Conservation (phyloP, 306 rosid genomes). For the Citrullus amarus region DNA sequence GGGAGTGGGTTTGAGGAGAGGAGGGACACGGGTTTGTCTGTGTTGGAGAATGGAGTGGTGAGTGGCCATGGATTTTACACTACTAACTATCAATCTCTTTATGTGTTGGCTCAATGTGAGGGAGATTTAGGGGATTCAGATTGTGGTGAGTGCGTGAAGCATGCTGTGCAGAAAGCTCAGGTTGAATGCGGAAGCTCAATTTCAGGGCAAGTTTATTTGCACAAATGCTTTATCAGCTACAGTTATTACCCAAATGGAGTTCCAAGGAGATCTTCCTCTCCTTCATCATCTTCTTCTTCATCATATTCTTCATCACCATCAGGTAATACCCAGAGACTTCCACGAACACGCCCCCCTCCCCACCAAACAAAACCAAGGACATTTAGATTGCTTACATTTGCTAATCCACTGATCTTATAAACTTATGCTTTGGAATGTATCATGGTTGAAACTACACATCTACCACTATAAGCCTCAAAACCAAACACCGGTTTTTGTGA, state of each 20-base stretch:
- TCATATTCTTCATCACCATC: constrained; percentile 26
- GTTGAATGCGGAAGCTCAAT: constrained; percentile 80
- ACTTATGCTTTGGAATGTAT: not conserved
- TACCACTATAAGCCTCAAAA: not conserved
- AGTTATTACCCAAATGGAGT: constrained; percentile 85
- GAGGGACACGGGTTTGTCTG: constrained; percentile 63
- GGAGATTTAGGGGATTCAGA: constrained; percentile 84
- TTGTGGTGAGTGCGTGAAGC: constrained; percentile 72
- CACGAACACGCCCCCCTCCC: not conserved
- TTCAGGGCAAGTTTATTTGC: constrained; percentile 79
- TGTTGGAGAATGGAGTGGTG: constrained; percentile 65
- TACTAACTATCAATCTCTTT: constrained; percentile 52
- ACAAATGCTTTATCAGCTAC: constrained; percentile 71
- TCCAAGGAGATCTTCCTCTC: constrained; percentile 57
- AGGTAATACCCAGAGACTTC: not conserved
- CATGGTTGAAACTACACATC: not conserved
- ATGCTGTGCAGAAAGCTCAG: constrained; percentile 65
- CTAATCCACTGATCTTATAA: not conserved
- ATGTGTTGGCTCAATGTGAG: constrained; percentile 84
- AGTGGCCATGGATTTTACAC: constrained; percentile 76
- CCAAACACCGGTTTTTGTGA: not conserved
- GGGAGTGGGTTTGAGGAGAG: constrained; percentile 76
- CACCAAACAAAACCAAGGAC: too few species aligned
- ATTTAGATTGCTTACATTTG: too few species aligned
- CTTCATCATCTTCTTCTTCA: constrained; percentile 19